These are phyloP conservation scores for Podaxis sp. DNA, from an alignment of 768 basidiomycete genomes.

Conservation along the genomic window DNA sequence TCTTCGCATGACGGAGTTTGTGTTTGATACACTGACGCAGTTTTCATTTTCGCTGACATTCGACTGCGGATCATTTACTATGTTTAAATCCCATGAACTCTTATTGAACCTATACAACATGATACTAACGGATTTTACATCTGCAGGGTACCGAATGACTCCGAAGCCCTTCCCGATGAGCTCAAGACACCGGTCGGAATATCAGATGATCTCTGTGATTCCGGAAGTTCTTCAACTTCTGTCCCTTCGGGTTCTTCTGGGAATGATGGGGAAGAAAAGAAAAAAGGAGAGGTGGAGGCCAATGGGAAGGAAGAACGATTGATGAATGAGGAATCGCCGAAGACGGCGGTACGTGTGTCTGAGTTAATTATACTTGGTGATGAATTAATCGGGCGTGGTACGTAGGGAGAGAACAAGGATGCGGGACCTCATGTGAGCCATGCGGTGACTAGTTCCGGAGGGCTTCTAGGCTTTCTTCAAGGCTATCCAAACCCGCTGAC, in stretches of 20 bases:
- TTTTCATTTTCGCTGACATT: background rate
- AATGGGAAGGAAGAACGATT: constrained; percentile 16
- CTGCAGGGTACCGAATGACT: constrained; percentile 52
- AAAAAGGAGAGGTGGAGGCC: constrained; percentile 19
- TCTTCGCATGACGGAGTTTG: constrained; percentile 3
- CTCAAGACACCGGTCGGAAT: constrained; percentile 59
- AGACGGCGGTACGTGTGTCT: constrained; percentile 26
- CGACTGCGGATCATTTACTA: background rate
- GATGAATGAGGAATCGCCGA: constrained; percentile 26
- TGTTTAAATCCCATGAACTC: background rate
- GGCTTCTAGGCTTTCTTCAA: constrained; percentile 60
- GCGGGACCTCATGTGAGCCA: constrained; percentile 17
- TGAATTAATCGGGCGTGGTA: constrained; percentile 7
- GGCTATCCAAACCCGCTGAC: constrained; percentile 57
- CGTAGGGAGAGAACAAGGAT: constrained; percentile 10
- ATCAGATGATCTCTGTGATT: constrained; percentile 57
- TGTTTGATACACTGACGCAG: constrained; percentile 3
- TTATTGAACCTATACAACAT: constrained; percentile 3
- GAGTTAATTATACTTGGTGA: constrained; percentile 10
- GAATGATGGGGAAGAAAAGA: constrained; percentile 19
- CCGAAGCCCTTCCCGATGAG: constrained; percentile 57
- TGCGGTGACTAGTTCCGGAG: constrained; percentile 25
- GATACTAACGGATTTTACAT: constrained; percentile 7
- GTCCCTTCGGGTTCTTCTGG: constrained; percentile 12
- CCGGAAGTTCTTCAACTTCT: constrained; percentile 18